Percentiles rank a stretch among this genome's conserved stretches.
These are phyloP conservation scores for Diaporthe sp. DNA, from an alignment of 2,329 filamentous ascomycete genomes.

Conservation along the genomic window DNA sequence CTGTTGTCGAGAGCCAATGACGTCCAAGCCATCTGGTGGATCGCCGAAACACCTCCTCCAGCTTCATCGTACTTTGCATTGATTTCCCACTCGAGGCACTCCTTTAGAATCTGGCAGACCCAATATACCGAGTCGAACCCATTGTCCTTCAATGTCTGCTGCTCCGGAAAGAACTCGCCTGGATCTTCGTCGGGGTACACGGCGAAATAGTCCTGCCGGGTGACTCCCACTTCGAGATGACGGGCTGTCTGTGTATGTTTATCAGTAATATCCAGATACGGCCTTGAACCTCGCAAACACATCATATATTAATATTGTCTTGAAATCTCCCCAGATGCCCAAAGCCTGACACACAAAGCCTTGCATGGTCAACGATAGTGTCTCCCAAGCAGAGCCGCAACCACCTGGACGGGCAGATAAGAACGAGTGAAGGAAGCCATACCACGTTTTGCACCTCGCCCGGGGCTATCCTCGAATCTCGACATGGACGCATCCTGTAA, in stretches of 20 bases:
- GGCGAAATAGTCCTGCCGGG: not conserved
- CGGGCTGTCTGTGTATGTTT: not conserved
- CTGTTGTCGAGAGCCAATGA: not conserved
- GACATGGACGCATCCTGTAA: not conserved
- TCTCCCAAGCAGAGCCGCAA: not conserved
- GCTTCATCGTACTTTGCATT: not conserved
- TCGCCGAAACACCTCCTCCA: not conserved
- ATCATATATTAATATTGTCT: not conserved
- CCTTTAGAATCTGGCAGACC: constrained; percentile 28
- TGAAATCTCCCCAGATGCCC: not conserved
- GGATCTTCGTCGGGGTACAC: not conserved
- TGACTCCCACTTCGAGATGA: not conserved
- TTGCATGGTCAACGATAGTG: not conserved
- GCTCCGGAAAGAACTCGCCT: constrained; percentile 10
- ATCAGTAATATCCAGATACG: not conserved
- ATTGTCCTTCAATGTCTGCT: not conserved
- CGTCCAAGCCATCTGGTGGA: constrained; percentile 4
- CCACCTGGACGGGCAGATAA: not conserved
- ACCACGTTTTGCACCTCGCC: not conserved
- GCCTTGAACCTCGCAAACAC: not conserved
- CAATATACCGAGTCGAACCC: constrained; percentile 26
- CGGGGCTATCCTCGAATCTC: not conserved
- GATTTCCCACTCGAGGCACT: constrained; percentile 22
- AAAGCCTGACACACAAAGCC: not conserved
- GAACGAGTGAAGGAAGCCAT: not conserved